Conservation (phyloP, 164 flowering plant genomes). For the Magnolia kwangsiensis region DNA sequence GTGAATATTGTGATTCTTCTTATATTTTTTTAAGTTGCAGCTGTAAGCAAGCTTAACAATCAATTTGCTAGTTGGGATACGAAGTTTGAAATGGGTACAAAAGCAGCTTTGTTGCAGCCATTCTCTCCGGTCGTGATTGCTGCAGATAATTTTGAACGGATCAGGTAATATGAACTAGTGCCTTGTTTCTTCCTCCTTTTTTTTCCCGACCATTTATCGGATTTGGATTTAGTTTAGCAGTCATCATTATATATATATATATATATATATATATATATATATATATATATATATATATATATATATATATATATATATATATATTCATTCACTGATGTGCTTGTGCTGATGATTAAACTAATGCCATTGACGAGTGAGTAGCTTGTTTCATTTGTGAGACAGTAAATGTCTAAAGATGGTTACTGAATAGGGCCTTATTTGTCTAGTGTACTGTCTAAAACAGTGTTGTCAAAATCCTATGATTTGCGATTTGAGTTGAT, state of each 20-base stretch:
- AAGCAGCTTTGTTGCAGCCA: conserved; percentile 68
- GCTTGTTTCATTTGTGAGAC: too few species aligned
- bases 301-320: too few species aligned
- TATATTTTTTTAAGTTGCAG: conserved; percentile 31
- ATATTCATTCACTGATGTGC: background rate
- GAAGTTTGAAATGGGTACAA: conserved; percentile 77
- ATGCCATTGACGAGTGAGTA: too few species aligned
- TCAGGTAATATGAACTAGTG: conserved; percentile 47
- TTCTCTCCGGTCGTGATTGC: conserved; percentile 89
- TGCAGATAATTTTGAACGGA: conserved; percentile 83
- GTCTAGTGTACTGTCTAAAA: too few species aligned
- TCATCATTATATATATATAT: too few species aligned
- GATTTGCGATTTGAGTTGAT: too few species aligned
- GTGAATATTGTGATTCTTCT: conserved; percentile 1
- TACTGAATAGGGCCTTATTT: too few species aligned
- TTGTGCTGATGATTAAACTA: background rate
- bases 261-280: too few species aligned
- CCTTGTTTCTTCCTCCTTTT: background rate
- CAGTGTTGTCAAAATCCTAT: too few species aligned
- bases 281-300: too few species aligned
- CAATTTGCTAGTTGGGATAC: conserved; percentile 89
- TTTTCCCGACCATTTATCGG: background rate
- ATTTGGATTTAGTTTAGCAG: background rate
- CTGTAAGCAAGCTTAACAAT: conserved; percentile 64
- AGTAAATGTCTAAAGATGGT: too few species aligned